phyloP scores from a whole-genome alignment of 345 rosid species.

The Eucalyptus coolabah region DNA sequence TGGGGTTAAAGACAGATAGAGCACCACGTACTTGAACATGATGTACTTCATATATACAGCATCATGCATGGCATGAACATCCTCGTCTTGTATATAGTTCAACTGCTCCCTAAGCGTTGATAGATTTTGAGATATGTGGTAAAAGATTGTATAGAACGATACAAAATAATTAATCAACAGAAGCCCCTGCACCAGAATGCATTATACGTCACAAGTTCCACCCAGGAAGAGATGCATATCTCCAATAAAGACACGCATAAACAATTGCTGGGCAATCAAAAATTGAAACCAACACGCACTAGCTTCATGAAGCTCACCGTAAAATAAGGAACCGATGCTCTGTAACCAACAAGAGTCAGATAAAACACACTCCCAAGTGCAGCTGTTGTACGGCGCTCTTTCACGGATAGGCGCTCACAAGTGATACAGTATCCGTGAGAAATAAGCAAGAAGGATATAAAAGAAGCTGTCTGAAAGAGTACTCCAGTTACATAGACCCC shows the following conservation, averaged over 20 bases:
- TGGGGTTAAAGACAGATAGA: neutral
- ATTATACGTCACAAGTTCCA: neutral
- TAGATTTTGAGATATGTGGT: constrained; percentile 71
- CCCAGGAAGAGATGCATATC: neutral
- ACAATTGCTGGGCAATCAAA: neutral
- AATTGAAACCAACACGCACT: neutral
- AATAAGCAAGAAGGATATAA: constrained; percentile 80
- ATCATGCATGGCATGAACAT: constrained; percentile 72
- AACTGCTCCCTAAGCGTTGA: constrained; percentile 55
- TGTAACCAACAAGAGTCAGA: constrained; percentile 82
- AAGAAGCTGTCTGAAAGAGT: constrained; percentile 84
- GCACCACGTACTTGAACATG: constrained; percentile 68
- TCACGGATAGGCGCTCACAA: constrained; percentile 68
- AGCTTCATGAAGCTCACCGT: constrained; percentile 29
- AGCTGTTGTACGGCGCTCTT: constrained; percentile 75
- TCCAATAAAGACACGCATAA: neutral
- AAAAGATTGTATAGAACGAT: constrained; percentile 75
- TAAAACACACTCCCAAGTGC: constrained; percentile 78
- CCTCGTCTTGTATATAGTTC: constrained; percentile 70
- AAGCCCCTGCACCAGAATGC: constrained; percentile 41
- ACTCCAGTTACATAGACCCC: constrained; percentile 93
- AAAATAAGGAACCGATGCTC: constrained; percentile 90
- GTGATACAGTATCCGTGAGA: constrained; percentile 92
- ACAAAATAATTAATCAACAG: constrained; percentile 69
- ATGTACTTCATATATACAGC: constrained; percentile 66